Conservation (phyloP, 495 filamentous ascomycete genomes). For the Gamarada debralockiae region DNA sequence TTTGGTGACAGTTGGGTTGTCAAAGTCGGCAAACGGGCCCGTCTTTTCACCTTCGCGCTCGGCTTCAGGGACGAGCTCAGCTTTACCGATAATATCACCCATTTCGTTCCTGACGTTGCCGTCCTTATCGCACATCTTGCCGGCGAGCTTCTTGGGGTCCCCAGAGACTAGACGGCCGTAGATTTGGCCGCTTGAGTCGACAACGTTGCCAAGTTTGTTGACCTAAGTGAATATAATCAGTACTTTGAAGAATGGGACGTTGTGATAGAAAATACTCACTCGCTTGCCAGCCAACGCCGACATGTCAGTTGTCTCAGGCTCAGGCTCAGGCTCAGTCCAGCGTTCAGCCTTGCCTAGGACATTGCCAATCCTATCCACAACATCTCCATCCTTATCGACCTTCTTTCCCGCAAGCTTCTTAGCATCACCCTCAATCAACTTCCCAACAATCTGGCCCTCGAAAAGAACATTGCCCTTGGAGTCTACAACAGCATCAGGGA, state of each 20-base stretch:
- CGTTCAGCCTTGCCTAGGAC: slow-evolving; percentile 73
- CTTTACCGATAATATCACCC: slow-evolving; percentile 73
- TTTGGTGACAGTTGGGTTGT: slow-evolving; percentile 68
- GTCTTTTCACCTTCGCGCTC: slow-evolving; percentile 65
- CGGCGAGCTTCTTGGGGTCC: slow-evolving; percentile 63
- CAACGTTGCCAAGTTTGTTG: slow-evolving; percentile 70
- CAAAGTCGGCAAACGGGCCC: slow-evolving; percentile 74
- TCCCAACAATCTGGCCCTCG: slow-evolving; percentile 67
- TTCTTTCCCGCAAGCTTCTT: slow-evolving; percentile 69
- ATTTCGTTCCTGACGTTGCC: slow-evolving; percentile 79
- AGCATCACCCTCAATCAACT: slow-evolving; percentile 71
- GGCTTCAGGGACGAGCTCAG: slow-evolving; percentile 72
- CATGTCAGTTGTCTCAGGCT: slow-evolving; percentile 48
- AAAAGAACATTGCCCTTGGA: slow-evolving; percentile 67
- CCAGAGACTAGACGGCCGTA: slow-evolving; percentile 75
- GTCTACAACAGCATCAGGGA: slow-evolving; percentile 64
- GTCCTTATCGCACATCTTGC: slow-evolving; percentile 76
- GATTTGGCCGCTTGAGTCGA: slow-evolving; percentile 69
- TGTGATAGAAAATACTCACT: slow-evolving; percentile 56
- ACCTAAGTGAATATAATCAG: slow-evolving; percentile 34
- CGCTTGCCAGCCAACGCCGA: slow-evolving; percentile 75
- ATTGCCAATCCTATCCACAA: slow-evolving; percentile 76
- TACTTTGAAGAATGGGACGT: background rate
- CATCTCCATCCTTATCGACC: slow-evolving; percentile 81
- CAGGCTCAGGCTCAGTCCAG: slow-evolving; percentile 51